Base-by-base conservation (phyloP, 768 basidiomycete genomes). In the Pseudohyphozyma bogoriensis region DNA sequence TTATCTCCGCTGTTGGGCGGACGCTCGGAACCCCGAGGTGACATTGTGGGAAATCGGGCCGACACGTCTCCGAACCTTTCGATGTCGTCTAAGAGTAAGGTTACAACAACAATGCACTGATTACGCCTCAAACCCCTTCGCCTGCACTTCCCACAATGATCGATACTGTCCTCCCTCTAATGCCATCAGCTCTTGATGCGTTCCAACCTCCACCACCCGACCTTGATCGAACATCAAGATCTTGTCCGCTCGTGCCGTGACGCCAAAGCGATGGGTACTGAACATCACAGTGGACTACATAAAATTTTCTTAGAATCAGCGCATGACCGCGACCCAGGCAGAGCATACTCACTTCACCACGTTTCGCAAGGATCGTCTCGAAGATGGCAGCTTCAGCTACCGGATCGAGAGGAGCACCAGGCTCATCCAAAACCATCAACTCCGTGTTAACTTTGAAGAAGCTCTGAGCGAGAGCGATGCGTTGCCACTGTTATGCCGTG, bases 171-270 rank as follows among this genome's bases (percentile, higher is more conserved):
- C 50, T 26, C 58, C 61, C 22, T 62, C 56, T 11, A 58, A 28
- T 18, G 37, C 49, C 56, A 62, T 40, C n/a, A 62, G 58, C 37
- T 58, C 56, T 29, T 52, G 39, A 28, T 62, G 61, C 35, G 61
- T 62, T 26, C 61, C 61, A 8, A n/a, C 24, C 51, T 62, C 61
- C 13, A 53, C 51, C 26, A 62, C 35, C 51, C 50, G 44, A 18
- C 61, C 61, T 28, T 46, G 36, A 26, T 58, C 47, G 18, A 62
- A 49, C 35, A 58, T 39, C 12, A 62, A 26, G 24, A 62, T 46
- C n/a, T 49, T 28, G 32, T 62, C 61, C 31, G 61, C 61, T 44
- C 31, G 15, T 4, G 36, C 26, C 20, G 36, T 24, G 10, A 55
- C 22, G 20, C 39, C 37, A 39, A 55, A 62, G 18, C 61, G 35